A percentile compares a stretch with the other conserved stretches of the same genome.
Conservation (phyloP, 2,329 filamentous ascomycete genomes). For the Apiospora sp. region DNA sequence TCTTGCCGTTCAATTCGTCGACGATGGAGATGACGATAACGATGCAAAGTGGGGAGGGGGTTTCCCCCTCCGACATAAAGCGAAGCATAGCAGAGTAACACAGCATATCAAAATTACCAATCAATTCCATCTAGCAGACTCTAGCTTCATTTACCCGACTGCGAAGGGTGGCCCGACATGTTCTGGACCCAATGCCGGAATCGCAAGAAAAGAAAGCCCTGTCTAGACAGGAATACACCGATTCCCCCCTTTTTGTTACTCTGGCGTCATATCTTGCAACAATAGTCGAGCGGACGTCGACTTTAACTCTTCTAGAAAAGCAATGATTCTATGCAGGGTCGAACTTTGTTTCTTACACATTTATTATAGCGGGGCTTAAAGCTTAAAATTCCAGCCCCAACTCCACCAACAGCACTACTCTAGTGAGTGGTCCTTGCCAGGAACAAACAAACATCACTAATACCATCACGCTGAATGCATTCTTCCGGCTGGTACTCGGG, state of each 20-base stretch:
- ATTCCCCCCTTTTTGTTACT: background rate
- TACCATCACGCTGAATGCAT: background rate
- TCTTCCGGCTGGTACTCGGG: background rate
- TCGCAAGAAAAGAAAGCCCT: too few species aligned
- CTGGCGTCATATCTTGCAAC: background rate
- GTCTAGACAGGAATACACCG: background rate
- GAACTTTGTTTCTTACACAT: background rate
- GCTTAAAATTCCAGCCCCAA: constrained; percentile 1
- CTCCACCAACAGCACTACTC: background rate
- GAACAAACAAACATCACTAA: background rate
- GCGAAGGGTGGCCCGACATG: background rate
- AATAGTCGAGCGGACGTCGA: background rate
- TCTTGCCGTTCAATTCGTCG: background rate
- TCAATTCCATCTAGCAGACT: background rate
- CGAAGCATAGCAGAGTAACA: background rate
- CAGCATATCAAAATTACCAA: background rate
- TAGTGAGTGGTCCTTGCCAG: background rate
- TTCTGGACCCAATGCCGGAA: background rate
- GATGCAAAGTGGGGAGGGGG: background rate
- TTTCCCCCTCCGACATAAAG: background rate
- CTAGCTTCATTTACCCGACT: background rate
- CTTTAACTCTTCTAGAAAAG: background rate
- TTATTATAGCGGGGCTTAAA: background rate
- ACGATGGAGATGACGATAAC: background rate
- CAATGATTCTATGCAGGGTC: background rate